A percentile compares a stretch with the other conserved stretches of the same genome.
These are phyloP conservation scores for Microcos paniculata DNA, from an alignment of 345 rosid genomes.

Conservation along the genomic window DNA sequence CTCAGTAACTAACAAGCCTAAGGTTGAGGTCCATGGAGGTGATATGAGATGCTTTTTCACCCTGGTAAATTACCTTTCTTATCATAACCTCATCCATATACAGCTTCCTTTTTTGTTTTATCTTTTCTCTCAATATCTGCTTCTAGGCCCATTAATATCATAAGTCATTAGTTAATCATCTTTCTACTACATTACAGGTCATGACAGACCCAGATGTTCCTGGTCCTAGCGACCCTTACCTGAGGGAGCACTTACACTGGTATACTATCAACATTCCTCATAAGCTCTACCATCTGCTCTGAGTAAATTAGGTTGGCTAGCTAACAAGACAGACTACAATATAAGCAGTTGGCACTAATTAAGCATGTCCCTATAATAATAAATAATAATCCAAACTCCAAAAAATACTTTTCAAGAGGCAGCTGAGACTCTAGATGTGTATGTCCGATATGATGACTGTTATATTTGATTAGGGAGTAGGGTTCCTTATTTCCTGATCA, in stretches of 20 bases:
- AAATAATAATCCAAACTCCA: no score
- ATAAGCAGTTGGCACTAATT: neutral
- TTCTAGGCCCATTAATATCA: neutral
- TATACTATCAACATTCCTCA: no score
- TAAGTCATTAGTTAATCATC: neutral
- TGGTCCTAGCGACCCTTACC: constrained; percentile 95
- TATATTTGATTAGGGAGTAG: no score
- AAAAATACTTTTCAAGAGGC: neutral
- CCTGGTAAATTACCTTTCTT: constrained; percentile 48
- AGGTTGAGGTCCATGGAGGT: constrained; percentile 83
- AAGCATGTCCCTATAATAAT: neutral
- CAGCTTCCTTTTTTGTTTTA: neutral
- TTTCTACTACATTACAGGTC: constrained; percentile 41
- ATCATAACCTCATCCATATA: neutral
- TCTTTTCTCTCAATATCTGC: neutral
- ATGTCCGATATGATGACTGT: neutral
- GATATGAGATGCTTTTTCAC: constrained; percentile 95
- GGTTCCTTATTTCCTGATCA: neutral
- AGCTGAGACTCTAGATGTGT: neutral
- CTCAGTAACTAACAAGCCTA: constrained; percentile 64
- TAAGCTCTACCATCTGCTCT: neutral
- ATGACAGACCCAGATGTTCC: constrained; percentile 99
- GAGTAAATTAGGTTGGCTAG: neutral
- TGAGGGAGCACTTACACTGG: constrained; percentile 96
- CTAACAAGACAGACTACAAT: neutral